Conservation (phyloP, 306 rosid species). For the Boehmeria nivea region DNA sequence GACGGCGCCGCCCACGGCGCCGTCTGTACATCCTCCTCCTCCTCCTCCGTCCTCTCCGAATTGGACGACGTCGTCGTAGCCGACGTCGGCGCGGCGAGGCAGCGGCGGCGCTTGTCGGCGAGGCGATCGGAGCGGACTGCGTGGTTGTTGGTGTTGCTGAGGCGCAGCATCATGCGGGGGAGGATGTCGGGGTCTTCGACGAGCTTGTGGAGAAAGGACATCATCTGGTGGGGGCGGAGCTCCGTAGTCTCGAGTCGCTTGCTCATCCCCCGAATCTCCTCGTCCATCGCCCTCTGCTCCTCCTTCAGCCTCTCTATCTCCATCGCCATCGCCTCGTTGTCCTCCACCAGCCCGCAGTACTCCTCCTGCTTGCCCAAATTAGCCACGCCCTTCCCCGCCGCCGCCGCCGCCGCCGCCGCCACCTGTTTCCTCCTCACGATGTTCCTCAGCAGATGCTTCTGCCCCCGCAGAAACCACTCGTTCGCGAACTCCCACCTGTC, state of each 20-base stretch:
- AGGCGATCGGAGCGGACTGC: conserved; percentile 7
- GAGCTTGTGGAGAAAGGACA: conserved; percentile 61
- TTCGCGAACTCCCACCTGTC: conserved; percentile 94
- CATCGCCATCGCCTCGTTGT: conserved; percentile 46
- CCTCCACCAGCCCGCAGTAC: conserved; percentile 22
- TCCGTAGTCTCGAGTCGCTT: conserved; percentile 68
- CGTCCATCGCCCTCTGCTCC: conserved; percentile 62
- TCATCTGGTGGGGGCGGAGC: conserved; percentile 78
- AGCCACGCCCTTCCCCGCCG: background rate
- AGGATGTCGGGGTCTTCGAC: conserved; percentile 71
- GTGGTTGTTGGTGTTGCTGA: conserved; percentile 24
- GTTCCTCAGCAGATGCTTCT: conserved; percentile 60
- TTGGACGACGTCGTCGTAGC: conserved; percentile 28
- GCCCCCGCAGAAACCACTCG: conserved; percentile 85
- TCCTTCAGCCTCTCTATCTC: conserved; percentile 64
- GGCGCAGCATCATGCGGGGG: conserved; percentile 32
- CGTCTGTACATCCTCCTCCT: conserved; percentile 24
- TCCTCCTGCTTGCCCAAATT: background rate
- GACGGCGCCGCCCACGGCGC: conserved; percentile 14
- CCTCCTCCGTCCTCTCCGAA: conserved; percentile 42
- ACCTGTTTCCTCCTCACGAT: conserved; percentile 49
- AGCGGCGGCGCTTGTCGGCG: conserved; percentile 36
- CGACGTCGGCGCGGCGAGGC: conserved; percentile 34
- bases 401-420: background rate
- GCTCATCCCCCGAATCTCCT: conserved; percentile 61